A percentile compares a stretch with the other conserved stretches of the same genome.
Evolutionary conservation across 768 basidiomycete genomes (phyloP).

Genomic region (Lactarius indigo): DNA sequence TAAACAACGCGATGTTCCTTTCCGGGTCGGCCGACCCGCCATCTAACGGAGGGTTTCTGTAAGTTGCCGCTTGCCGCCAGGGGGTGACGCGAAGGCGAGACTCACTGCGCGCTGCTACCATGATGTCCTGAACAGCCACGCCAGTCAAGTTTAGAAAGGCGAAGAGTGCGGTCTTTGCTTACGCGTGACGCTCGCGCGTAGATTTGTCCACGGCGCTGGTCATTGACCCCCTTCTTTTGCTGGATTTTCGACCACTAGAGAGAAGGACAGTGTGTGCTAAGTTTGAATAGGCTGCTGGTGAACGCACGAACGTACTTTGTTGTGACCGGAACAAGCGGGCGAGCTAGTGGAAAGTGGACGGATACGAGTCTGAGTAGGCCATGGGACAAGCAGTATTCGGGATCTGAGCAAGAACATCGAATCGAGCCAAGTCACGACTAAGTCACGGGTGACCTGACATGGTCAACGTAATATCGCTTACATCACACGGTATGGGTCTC

Average conservation of each 20-base stretch:
- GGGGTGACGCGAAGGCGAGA: not conserved
- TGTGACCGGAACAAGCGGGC: conserved; percentile 21
- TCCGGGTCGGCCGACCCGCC: conserved; percentile 21
- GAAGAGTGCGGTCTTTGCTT: not conserved
- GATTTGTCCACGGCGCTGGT: conserved; percentile 20
- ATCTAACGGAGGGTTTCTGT: conserved; percentile 6
- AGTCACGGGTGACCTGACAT: not conserved
- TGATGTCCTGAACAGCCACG: conserved; percentile 20
- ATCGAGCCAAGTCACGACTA: not conserved
- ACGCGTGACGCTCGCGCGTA: conserved; percentile 22
- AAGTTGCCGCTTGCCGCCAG: not conserved
- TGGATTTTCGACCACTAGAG: conserved; percentile 27
- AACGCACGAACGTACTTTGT: conserved; percentile 19
- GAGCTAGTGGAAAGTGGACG: conserved; percentile 10
- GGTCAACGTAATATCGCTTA: not conserved
- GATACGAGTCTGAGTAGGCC: too few relatives aligned
- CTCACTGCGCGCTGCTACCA: conserved; percentile 25
- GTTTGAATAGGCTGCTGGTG: not conserved
- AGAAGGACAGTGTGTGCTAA: not conserved
- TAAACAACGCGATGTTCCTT: conserved; percentile 21
- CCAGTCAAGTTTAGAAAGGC: too few relatives aligned
- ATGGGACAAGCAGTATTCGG: not conserved
- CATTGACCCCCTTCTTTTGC: conserved; percentile 23
- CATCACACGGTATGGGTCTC: not conserved
- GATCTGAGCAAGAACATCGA: not conserved